Evolutionary conservation across 192 early-diverging fungal genomes (phyloP), one percentile per base, ranked within the genome.

Genomic region (Linnemannia elongata): DNA sequence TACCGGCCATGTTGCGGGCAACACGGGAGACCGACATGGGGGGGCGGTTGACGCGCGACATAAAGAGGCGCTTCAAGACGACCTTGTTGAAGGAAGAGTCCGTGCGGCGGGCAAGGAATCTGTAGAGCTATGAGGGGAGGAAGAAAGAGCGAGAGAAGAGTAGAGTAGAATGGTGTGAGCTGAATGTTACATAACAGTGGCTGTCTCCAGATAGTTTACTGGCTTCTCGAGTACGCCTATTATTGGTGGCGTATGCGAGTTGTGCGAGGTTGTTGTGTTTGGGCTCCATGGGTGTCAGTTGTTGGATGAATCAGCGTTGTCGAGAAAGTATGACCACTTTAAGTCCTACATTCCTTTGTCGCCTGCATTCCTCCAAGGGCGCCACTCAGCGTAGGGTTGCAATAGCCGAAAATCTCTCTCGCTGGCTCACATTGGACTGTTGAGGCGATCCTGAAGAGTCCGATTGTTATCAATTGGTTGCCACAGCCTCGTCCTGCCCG

Each of bases 31-130:
- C 88, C 60, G 97, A 96, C 80, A 99, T 89, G 47, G 99, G 97
- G 57, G 98, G 98, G 79, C 96, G 95, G 96, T 99, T 98, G 91
- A 97, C 91, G 78, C 97, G 95, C 88, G 97, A 99, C 98, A 99
- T 98, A 90, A 96, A 97, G 86, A 99, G 96, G 82, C 99, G 95
- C 94, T 97, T 97, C 88, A 99, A 93, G 81, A 99, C 95, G 81
- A 97, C 96, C 95, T 97, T 97, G 97, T 99, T 99, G 93, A 99
- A 99, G 91, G 93, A 92, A 90, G 97, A 93, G 92, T 98, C 93
- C 88, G 99, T 99, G 91, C 99, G 96, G 93, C 99, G 97, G 77
- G 98, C 98, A 78, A 99, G 94, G 96, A 98, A 99, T 91, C 97
- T 95, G 94, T 99, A 99, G 81, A 99, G 94, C 97, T 93, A 13